Percentiles rank a stretch among this genome's conserved stretches.
phyloP scores from a whole-genome alignment of 192 early-diverging fungal genomes.

The Podila horticola region DNA sequence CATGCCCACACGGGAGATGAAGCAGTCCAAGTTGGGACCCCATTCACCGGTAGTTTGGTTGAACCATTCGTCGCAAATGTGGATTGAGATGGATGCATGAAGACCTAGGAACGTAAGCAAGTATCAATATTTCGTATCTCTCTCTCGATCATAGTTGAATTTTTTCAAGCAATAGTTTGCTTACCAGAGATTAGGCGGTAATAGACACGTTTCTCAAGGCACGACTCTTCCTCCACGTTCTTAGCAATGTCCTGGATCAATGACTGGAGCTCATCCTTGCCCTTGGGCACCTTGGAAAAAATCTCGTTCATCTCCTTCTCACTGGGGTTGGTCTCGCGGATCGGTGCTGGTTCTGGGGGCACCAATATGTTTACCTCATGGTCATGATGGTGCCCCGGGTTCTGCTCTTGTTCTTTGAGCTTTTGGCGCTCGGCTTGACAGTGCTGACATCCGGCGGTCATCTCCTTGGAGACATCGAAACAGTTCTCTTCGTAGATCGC shows the following conservation, averaged over 20 bases:
- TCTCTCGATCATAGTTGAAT: not conserved
- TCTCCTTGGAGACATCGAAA: constrained; percentile 77
- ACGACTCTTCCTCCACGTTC: constrained; percentile 61
- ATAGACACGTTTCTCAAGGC: constrained; percentile 88
- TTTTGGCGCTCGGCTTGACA: constrained; percentile 30
- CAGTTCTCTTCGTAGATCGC: constrained; percentile 99
- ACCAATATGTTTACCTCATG: constrained; percentile 22
- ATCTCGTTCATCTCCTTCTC: constrained; percentile 37
- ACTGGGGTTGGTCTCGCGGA: constrained; percentile 19
- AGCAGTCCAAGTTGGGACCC: constrained; percentile 93
- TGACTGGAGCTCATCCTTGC: constrained; percentile 30
- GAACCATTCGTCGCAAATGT: constrained; percentile 96
- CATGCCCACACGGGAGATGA: constrained; percentile 84
- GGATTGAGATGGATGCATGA: constrained; percentile 96
- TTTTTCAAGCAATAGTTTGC: not conserved
- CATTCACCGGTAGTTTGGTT: constrained; percentile 89
- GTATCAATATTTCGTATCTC: not conserved
- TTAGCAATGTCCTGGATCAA: constrained; percentile 31
- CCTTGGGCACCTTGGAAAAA: constrained; percentile 28
- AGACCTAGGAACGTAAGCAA: constrained; percentile 60
- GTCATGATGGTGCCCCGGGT: constrained; percentile 1
- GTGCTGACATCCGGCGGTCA: constrained; percentile 56
- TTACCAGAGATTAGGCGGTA: constrained; percentile 74
- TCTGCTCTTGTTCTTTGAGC: constrained; percentile 3
- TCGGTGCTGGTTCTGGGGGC: constrained; percentile 43